These are phyloP conservation scores for Lycium barbarum DNA, from an alignment of 257 asterid genomes.

Conservation along the genomic window DNA sequence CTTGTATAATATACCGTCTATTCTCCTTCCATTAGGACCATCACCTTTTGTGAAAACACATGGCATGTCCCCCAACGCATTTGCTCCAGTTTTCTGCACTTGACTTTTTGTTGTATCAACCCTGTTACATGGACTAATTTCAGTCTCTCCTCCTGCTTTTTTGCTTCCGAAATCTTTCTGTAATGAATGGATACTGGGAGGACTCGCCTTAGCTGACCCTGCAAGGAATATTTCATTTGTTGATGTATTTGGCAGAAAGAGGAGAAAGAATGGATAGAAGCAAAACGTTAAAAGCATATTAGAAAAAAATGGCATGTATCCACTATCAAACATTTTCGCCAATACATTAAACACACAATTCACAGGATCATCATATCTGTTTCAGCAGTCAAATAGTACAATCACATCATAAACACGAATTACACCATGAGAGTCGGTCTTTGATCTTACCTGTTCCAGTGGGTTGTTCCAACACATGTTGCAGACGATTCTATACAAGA, in stretches of 20 bases:
- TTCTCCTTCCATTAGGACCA: constrained; percentile 81
- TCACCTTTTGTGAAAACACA: constrained; percentile 86
- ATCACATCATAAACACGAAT: not conserved
- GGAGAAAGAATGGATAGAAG: not conserved
- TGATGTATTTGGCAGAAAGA: not conserved
- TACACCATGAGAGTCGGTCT: not conserved
- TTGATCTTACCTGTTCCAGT: not conserved
- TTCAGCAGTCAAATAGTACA: not conserved
- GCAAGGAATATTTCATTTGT: constrained; percentile 5
- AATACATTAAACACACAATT: not conserved
- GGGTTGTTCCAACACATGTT: not conserved
- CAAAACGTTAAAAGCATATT: not conserved
- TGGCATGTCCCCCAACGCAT: constrained; percentile 77
- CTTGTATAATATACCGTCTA: constrained; percentile 85
- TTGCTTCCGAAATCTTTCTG: constrained; percentile 41
- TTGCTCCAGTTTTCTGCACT: constrained; percentile 24
- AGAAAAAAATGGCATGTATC: not conserved
- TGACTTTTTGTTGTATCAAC: constrained; percentile 38
- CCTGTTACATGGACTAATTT: constrained; percentile 47
- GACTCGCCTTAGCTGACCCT: constrained; percentile 56
- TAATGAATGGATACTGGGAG: constrained; percentile 60
- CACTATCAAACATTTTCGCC: not conserved
- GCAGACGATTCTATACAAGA: not conserved
- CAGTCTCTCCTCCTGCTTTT: constrained; percentile 39
- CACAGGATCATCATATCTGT: not conserved